Evolutionary conservation across 2,329 filamentous ascomycete species (phyloP).

Genomic region (Phaeoacremonium minimum): DNA sequence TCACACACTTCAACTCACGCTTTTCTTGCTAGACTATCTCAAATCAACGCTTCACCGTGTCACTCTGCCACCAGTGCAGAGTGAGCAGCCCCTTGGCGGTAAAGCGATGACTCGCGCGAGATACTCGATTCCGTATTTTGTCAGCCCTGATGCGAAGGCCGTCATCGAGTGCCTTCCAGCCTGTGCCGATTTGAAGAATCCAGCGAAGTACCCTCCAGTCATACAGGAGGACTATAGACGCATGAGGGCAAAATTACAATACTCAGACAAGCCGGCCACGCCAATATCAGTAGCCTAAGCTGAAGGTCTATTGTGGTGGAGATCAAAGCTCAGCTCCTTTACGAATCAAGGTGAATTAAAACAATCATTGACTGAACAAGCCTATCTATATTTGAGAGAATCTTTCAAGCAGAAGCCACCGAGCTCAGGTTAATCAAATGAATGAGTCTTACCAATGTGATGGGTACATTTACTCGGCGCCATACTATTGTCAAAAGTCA

Average conservation of each 20-base stretch:
- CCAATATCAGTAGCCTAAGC: constrained; percentile 2
- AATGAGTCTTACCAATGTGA: too few relatives aligned
- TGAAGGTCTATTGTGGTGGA: too few relatives aligned
- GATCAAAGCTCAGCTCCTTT: too few relatives aligned
- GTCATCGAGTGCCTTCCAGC: constrained; percentile 46
- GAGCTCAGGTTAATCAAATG: too few relatives aligned
- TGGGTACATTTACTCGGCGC: too few relatives aligned
- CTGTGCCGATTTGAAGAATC: constrained; percentile 32
- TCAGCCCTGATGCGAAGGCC: constrained; percentile 41
- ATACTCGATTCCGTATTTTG: constrained; percentile 57
- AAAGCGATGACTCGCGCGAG: constrained; percentile 23
- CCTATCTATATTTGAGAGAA: too few relatives aligned
- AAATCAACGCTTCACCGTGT: constrained; percentile 11
- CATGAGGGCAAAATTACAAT: constrained; percentile 9
- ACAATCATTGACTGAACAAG: too few relatives aligned
- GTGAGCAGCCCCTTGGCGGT: constrained; percentile 28
- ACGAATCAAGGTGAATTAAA: too few relatives aligned
- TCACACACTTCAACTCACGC: too few relatives aligned
- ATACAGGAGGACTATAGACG: constrained; percentile 9
- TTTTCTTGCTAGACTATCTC: constrained; percentile 4
- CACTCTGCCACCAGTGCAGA: constrained; percentile 3
- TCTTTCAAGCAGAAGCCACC: too few relatives aligned
- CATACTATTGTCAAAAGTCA: too few relatives aligned
- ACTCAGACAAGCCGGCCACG: constrained; percentile 5
- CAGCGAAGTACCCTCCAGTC: constrained; percentile 41